phyloP scores from a whole-genome alignment of 2,329 filamentous ascomycete genomes.

The Phaeosphaeriaceae sp. region DNA sequence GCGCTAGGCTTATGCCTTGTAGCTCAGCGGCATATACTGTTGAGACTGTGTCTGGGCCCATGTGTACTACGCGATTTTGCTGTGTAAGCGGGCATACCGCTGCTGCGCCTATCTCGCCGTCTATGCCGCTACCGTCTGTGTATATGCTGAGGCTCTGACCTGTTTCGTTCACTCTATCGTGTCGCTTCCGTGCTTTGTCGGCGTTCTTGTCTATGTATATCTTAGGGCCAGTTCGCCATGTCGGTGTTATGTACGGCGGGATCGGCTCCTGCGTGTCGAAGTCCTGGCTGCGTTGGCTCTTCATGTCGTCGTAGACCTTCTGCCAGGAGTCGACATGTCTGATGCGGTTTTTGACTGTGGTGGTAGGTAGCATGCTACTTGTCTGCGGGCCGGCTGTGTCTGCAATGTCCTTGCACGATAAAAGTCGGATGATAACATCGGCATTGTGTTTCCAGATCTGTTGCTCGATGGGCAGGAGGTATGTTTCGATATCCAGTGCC shows the following conservation, averaged over 20 bases:
- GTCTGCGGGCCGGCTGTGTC: slow-evolving; percentile 11
- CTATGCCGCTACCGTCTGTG: slow-evolving; percentile 28
- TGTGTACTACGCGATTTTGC: slow-evolving; percentile 15
- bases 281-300: slow-evolving; percentile 8
- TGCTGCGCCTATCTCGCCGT: slow-evolving; percentile 17
- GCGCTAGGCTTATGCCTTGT: slow-evolving; percentile 23
- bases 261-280: slow-evolving; percentile 18
- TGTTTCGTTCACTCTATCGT: slow-evolving; percentile 17
- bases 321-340: slow-evolving; percentile 10
- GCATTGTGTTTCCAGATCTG: slow-evolving; percentile 22
- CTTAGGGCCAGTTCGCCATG: slow-evolving; percentile 12
- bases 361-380: slow-evolving; percentile 1
- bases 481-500: slow-evolving; percentile 25
- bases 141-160: slow-evolving; percentile 26
- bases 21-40: slow-evolving; percentile 21
- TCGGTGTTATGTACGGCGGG: slow-evolving; percentile 17
- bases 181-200: slow-evolving; percentile 12
- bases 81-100: slow-evolving; percentile 21
- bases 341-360: slow-evolving; percentile 6
- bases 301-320: slow-evolving; percentile 19
- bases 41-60: slow-evolving; percentile 12
- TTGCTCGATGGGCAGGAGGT: slow-evolving; percentile 21
- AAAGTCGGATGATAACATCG: slow-evolving; percentile 14
- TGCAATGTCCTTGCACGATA: slow-evolving; percentile 13
- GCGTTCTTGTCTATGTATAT: slow-evolving; percentile 19